Percentiles rank a stretch among this genome's conserved stretches.
Conservation (phyloP, 208 protist species). For the Novymonas esmeraldas region DNA sequence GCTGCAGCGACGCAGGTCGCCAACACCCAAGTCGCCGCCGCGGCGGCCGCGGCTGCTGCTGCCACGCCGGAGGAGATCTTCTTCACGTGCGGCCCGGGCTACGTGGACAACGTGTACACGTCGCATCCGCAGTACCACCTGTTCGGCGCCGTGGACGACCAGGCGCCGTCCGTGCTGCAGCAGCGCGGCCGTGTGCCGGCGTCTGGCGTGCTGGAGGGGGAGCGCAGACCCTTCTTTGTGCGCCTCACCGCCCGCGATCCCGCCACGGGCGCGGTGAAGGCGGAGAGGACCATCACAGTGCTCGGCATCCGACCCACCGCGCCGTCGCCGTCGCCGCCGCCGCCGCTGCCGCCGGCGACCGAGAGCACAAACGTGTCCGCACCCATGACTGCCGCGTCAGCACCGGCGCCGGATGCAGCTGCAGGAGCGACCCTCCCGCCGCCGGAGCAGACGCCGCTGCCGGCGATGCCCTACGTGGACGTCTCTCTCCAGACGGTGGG, state of each 20-base stretch:
- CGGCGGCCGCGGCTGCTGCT: not conserved
- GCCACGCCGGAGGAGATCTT: slow-evolving; percentile 39
- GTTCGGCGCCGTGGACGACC: slow-evolving; percentile 53
- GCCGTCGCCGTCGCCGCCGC: not conserved
- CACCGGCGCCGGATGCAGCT: not conserved
- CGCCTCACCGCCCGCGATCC: slow-evolving; percentile 63
- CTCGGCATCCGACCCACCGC: slow-evolving; percentile 27
- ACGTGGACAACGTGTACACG: slow-evolving; percentile 73
- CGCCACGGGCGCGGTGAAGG: slow-evolving; percentile 38
- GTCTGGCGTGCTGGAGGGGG: slow-evolving; percentile 17
- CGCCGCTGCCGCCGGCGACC: not conserved
- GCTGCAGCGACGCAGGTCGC: slow-evolving; percentile 20
- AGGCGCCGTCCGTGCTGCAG: slow-evolving; percentile 44
- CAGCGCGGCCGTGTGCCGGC: slow-evolving; percentile 74
- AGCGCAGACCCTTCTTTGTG: slow-evolving; percentile 54
- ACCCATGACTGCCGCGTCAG: not conserved
- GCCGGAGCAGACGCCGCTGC: not conserved
- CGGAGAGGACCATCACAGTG: slow-evolving; percentile 48
- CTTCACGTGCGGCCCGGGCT: slow-evolving; percentile 65
- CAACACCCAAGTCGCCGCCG: slow-evolving; percentile 8
- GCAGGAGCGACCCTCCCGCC: not conserved
- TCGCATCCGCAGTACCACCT: slow-evolving; percentile 50
- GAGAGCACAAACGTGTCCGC: not conserved
- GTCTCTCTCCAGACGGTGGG: slow-evolving; percentile 49
- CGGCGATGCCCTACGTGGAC: slow-evolving; percentile 56